Evolutionary conservation across 805 yeast genomes (phyloP).

Genomic region (Candida ipomoeae): DNA sequence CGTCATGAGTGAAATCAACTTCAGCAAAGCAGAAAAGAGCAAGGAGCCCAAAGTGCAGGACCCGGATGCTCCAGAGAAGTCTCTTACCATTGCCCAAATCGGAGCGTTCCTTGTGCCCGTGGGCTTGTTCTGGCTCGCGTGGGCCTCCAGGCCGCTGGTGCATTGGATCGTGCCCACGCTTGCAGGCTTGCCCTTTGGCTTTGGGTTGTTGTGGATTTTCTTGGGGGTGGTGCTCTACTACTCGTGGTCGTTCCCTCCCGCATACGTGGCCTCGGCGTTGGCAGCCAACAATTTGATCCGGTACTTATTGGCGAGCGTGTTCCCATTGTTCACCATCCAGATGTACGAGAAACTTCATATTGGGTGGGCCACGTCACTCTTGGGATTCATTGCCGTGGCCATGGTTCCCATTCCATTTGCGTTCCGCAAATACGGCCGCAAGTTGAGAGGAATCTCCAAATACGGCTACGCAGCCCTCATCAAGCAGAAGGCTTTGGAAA

Average conservation of each 20-base stretch:
- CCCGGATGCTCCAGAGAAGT: slow-evolving; percentile 62
- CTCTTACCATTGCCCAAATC: slow-evolving; percentile 56
- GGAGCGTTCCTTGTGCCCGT: slow-evolving; percentile 67
- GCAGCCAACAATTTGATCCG: slow-evolving; percentile 85
- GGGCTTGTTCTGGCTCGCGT: slow-evolving; percentile 75
- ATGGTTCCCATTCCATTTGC: slow-evolving; percentile 75
- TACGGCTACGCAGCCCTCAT: slow-evolving; percentile 54
- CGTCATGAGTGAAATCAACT: slow-evolving; percentile 44
- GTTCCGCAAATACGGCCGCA: slow-evolving; percentile 55
- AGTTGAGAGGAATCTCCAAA: slow-evolving; percentile 51
- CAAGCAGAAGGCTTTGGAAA: slow-evolving; percentile 20
- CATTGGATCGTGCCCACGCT: slow-evolving; percentile 77
- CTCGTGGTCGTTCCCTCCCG: slow-evolving; percentile 68
- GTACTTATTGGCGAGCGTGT: slow-evolving; percentile 69
- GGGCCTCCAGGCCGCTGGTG: slow-evolving; percentile 59
- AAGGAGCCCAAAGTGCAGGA: slow-evolving; percentile 53
- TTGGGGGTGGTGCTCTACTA: slow-evolving; percentile 67
- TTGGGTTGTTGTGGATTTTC: slow-evolving; percentile 67
- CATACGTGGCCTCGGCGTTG: slow-evolving; percentile 76
- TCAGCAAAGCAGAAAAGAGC: slow-evolving; percentile 12
- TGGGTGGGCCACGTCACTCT: slow-evolving; percentile 75
- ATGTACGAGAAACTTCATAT: slow-evolving; percentile 70
- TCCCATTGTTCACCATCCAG: slow-evolving; percentile 83
- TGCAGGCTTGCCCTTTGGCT: slow-evolving; percentile 77
- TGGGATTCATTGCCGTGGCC: slow-evolving; percentile 62